phyloP scores from a whole-genome alignment of 2,329 filamentous ascomycete genomes.

The Penicillium sp. region DNA sequence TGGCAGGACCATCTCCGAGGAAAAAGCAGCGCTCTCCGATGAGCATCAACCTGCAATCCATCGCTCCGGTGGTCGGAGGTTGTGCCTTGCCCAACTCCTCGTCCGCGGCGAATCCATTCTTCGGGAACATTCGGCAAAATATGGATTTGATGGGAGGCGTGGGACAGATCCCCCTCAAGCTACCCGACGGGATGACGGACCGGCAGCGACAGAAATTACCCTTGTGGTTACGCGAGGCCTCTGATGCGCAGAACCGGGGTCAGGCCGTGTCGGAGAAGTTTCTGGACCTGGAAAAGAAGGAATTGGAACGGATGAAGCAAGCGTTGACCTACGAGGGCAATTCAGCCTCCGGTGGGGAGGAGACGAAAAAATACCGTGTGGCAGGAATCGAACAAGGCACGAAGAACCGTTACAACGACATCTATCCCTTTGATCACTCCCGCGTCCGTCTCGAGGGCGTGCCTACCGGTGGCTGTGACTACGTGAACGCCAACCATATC shows the following conservation, averaged over 20 bases:
- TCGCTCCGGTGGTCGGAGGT: constrained; percentile 79
- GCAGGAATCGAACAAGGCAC: constrained; percentile 89
- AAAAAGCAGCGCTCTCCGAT: constrained; percentile 47
- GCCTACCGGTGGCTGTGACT: constrained; percentile 69
- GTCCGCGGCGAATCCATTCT: constrained; percentile 77
- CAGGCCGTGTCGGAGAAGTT: constrained; percentile 79
- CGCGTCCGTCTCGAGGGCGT: constrained; percentile 72
- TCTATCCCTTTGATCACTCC: constrained; percentile 91
- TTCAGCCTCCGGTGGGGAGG: constrained; percentile 35
- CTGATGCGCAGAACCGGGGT: constrained; percentile 63
- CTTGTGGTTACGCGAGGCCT: constrained; percentile 67
- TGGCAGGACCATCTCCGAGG: constrained; percentile 33
- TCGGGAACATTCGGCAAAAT: constrained; percentile 92
- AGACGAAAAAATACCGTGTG: constrained; percentile 57
- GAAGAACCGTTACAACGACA: constrained; percentile 98
- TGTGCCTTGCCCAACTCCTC: constrained; percentile 67
- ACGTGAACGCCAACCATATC: constrained; percentile 89
- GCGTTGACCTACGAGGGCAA: constrained; percentile 59
- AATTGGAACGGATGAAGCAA: constrained; percentile 88
- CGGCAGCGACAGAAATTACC: constrained; percentile 55
- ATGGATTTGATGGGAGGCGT: constrained; percentile 92
- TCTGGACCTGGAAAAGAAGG: constrained; percentile 71
- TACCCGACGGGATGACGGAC: constrained; percentile 49
- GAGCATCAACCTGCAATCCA: constrained; percentile 46
- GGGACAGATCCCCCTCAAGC: constrained; percentile 64